phyloP scores from a whole-genome alignment of 2,329 filamentous ascomycete genomes.

The Paecilomyces dactylethromorphus region DNA sequence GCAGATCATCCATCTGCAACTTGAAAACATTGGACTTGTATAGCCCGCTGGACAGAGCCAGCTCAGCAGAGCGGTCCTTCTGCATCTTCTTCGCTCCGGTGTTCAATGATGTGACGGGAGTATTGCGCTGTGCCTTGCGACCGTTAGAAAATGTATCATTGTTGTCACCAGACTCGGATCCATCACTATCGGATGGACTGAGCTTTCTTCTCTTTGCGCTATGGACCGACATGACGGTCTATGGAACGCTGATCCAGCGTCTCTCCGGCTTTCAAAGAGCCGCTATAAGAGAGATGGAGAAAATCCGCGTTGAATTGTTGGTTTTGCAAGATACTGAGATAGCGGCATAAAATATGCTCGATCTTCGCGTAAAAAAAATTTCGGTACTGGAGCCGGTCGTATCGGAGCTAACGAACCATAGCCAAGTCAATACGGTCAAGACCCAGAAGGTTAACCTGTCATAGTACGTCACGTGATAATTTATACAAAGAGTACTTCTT shows the following conservation, averaged over 20 bases:
- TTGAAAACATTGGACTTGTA: conserved; percentile 64
- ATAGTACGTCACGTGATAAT: not conserved
- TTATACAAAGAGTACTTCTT: not conserved
- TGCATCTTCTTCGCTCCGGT: conserved; percentile 12
- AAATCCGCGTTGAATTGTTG: not conserved
- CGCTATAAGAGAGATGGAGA: not conserved
- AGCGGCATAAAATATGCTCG: not conserved
- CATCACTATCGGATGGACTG: conserved; percentile 23
- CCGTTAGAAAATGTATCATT: conserved; percentile 27
- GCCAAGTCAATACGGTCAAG: too few species aligned
- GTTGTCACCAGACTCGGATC: conserved; percentile 10
- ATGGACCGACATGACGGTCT: conserved; percentile 23
- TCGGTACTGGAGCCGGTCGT: not conserved
- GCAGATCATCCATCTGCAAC: conserved; percentile 58
- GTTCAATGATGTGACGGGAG: conserved; percentile 14
- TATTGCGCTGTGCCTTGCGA: conserved; percentile 9
- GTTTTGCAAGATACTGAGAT: not conserved
- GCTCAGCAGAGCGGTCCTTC: conserved; percentile 24
- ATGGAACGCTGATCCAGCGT: not conserved
- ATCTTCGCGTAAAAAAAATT: not conserved
- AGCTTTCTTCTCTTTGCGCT: conserved; percentile 43
- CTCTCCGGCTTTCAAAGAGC: not conserved
- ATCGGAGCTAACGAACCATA: not conserved
- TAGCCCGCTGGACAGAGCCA: conserved; percentile 41
- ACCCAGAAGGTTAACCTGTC: not conserved